Evolutionary conservation across 164 flowering plant species (phyloP).

Genomic region (Protea cynaroides): DNA sequence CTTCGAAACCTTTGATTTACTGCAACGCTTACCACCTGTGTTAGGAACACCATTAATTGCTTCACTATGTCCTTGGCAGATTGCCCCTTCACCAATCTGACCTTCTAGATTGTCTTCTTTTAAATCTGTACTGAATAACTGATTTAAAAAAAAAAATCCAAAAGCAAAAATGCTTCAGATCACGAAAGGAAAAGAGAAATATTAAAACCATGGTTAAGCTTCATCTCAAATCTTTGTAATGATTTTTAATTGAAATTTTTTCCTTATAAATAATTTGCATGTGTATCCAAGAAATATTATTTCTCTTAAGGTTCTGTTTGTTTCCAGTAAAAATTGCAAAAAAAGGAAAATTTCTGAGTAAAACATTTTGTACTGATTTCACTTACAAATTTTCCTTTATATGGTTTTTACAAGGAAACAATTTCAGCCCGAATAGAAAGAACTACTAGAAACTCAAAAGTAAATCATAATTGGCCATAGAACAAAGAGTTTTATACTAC

Average conservation of each 20-base stretch:
- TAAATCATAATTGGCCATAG: no score
- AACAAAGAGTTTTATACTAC: no score
- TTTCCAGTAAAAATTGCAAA: no score
- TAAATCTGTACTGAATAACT: constrained; percentile 8
- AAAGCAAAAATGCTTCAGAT: not conserved
- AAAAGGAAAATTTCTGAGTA: no score
- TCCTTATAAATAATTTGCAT: not conserved
- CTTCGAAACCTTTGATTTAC: constrained; percentile 29
- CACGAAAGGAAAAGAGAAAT: not conserved
- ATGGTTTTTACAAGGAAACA: no score
- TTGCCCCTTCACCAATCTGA: constrained; percentile 5
- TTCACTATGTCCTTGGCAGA: constrained; percentile 5
- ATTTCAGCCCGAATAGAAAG: no score
- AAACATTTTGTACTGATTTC: no score
- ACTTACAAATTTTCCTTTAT: no score
- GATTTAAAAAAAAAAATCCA: not conserved
- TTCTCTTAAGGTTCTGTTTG: no score
- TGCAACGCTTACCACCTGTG: constrained; percentile 16
- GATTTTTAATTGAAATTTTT: not conserved
- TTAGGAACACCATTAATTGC: constrained; percentile 4
- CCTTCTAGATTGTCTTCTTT: constrained; percentile 8
- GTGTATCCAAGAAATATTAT: not conserved
- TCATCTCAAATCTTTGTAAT: not conserved
- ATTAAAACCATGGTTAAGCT: not conserved
- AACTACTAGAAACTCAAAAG: no score